Evolutionary conservation across 192 early-diverging fungal genomes (phyloP).

Genomic region (Entophlyctis helioformis): DNA sequence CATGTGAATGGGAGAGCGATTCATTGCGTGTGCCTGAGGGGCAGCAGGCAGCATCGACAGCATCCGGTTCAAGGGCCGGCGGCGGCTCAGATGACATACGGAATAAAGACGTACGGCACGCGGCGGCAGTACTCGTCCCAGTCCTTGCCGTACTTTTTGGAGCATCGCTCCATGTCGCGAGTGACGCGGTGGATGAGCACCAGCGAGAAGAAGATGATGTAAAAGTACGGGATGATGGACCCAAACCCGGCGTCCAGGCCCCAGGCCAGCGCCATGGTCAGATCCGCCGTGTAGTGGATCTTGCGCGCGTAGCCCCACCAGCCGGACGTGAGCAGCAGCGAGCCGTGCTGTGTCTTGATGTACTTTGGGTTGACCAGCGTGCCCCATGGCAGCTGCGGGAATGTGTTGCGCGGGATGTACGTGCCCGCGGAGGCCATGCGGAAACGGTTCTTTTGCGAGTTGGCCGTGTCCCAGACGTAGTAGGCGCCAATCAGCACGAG

Average conservation of each 20-base stretch:
- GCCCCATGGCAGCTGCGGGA: conserved; percentile 43
- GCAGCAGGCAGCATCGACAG: too few relatives aligned
- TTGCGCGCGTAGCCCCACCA: conserved; percentile 95
- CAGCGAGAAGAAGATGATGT: conserved; percentile 78
- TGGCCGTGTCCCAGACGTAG: too few relatives aligned
- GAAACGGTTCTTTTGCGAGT: conserved; percentile 82
- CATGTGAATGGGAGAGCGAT: too few relatives aligned
- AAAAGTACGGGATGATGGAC: conserved; percentile 82
- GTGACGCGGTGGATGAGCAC: conserved; percentile 78
- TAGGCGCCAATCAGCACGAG: conserved; percentile 49
- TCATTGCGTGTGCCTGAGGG: too few relatives aligned
- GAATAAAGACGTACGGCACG: conserved; percentile 83
- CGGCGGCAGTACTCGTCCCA: conserved; percentile 78
- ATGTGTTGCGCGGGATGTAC: conserved; percentile 74
- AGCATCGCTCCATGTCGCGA: conserved; percentile 84
- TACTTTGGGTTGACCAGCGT: conserved; percentile 54
- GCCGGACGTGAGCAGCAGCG: conserved; percentile 66
- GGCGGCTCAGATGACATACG: conserved; percentile 19
- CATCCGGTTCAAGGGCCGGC: too few relatives aligned
- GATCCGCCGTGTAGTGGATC: conserved; percentile 86
- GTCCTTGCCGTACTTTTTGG: conserved; percentile 82
- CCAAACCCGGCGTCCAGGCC: conserved; percentile 77
- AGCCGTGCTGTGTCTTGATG: conserved; percentile 73
- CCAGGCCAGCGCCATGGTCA: conserved; percentile 80
- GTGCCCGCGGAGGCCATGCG: conserved; percentile 52